phyloP scores from a whole-genome alignment of 495 filamentous ascomycete species.

The Chlorociboria aeruginascens region DNA sequence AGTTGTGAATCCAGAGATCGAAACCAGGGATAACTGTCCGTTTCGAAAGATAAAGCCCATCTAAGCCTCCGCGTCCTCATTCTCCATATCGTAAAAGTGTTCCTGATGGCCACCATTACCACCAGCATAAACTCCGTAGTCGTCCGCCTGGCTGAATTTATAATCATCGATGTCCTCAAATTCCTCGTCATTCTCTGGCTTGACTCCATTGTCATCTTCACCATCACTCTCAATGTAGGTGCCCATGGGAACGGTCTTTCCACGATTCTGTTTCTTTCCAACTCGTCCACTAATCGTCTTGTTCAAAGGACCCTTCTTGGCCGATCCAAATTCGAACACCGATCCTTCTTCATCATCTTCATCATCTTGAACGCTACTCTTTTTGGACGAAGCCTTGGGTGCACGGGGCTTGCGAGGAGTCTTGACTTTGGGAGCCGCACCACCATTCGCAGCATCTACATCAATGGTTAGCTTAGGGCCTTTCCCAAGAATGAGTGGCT shows the following conservation, averaged over 20 bases:
- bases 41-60: too few species aligned
- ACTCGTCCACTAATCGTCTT: background rate
- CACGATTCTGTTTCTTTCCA: background rate
- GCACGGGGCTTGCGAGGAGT: constrained; percentile 4
- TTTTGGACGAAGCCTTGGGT: background rate
- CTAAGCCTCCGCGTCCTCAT: too few species aligned
- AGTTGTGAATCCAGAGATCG: too few species aligned
- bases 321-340: background rate
- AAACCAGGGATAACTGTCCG: too few species aligned
- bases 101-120: too few species aligned
- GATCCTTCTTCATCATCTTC: background rate
- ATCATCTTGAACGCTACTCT: background rate
- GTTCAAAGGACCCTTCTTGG: background rate
- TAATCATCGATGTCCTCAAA: background rate
- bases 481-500: constrained; percentile 1
- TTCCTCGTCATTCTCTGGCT: background rate
- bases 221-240: background rate
- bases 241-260: too few species aligned
- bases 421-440: background rate
- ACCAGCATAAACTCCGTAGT: too few species aligned
- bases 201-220: background rate
- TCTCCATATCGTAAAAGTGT: too few species aligned
- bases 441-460: background rate
- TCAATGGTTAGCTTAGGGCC: constrained; percentile 13
- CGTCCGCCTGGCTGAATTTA: too few species aligned